Conservation (phyloP, 768 basidiomycete species). For the Heimioporus sp. region DNA sequence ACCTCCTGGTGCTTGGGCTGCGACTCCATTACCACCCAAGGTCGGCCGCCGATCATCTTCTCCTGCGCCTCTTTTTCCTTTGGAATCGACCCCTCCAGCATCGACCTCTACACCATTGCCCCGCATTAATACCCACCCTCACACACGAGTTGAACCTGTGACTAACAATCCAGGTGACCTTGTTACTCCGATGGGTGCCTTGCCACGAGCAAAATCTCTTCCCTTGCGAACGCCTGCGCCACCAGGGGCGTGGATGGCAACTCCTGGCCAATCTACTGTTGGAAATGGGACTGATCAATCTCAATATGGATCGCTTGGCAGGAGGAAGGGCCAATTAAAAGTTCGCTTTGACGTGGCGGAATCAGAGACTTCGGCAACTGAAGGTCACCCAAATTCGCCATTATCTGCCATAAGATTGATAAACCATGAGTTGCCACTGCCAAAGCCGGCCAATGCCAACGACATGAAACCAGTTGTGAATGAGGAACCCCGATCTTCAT, state of each 20-base stretch:
- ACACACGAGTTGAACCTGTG: conserved; percentile 14
- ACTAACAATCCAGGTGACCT: conserved; percentile 17
- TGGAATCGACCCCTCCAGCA: conserved; percentile 26
- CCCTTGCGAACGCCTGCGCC: conserved; percentile 60
- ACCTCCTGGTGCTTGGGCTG: conserved; percentile 46
- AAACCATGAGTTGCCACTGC: conserved; percentile 18
- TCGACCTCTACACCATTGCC: conserved; percentile 27
- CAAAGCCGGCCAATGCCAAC: conserved; percentile 7
- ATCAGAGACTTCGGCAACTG: conserved; percentile 31
- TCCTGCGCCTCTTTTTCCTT: conserved; percentile 14
- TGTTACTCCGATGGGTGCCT: conserved; percentile 46
- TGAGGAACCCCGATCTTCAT: conserved; percentile 1
- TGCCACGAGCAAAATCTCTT: conserved; percentile 47
- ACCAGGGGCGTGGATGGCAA: conserved; percentile 65
- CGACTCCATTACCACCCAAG: conserved; percentile 35
- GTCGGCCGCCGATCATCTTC: conserved; percentile 12
- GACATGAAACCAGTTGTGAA: conserved; percentile 3
- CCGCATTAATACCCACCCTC: conserved; percentile 11
- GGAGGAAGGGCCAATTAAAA: conserved; percentile 58
- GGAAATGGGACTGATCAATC: conserved; percentile 22
- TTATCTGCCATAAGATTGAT: conserved; percentile 25
- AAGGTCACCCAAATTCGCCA: conserved; percentile 25
- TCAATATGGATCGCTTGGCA: conserved; percentile 33
- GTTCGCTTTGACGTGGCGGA: conserved; percentile 66
- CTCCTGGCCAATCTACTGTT: conserved; percentile 42